Evolutionary conservation across 2,329 filamentous ascomycete genomes (phyloP).

Genomic region (Fusarium sp.): DNA sequence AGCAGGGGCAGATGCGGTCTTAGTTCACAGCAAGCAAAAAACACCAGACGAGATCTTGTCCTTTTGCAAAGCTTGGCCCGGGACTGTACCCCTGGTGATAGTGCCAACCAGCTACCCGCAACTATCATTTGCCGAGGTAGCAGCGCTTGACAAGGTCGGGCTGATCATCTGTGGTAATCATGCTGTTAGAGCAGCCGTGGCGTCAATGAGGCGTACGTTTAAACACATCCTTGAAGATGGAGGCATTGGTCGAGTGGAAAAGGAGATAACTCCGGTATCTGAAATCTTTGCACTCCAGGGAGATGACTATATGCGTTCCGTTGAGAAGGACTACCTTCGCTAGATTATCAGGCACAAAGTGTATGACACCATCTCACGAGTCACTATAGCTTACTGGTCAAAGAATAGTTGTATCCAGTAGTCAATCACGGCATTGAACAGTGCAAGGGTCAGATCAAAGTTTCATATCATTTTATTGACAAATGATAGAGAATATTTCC

Average conservation of each 20-base stretch:
- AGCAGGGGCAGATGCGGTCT: background rate
- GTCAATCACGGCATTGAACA: background rate
- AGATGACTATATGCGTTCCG: background rate
- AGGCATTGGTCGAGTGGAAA: background rate
- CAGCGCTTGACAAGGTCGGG: background rate
- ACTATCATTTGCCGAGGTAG: background rate
- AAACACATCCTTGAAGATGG: background rate
- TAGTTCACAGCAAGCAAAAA: background rate
- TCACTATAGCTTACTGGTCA: background rate
- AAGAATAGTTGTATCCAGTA: background rate
- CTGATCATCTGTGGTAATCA: background rate
- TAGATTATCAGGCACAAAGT: background rate
- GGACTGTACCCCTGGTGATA: background rate
- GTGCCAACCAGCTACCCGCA: background rate
- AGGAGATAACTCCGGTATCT: background rate
- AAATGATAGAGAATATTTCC: constrained; percentile 10
- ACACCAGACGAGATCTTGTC: background rate
- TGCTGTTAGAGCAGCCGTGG: background rate
- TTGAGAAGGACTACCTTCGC: background rate
- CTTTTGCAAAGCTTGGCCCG: background rate
- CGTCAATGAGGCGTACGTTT: background rate
- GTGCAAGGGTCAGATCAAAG: too few species aligned
- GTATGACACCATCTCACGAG: background rate
- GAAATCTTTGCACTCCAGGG: constrained; percentile 3
- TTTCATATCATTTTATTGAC: constrained; percentile 6